phyloP scores from a whole-genome alignment of 108 stramenopile genomes.

The Nitzschia palea region DNA sequence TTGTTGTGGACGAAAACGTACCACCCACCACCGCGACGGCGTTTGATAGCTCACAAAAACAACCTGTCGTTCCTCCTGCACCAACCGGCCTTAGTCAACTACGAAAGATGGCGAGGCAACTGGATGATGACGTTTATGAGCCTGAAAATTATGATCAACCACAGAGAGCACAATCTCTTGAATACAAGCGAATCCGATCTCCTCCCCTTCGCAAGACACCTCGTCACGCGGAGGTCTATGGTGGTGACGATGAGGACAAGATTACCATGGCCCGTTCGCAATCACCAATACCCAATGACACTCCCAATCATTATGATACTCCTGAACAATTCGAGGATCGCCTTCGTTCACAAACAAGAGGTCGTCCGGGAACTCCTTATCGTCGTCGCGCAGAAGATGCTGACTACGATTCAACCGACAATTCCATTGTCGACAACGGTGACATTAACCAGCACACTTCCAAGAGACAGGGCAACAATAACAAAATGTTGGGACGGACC shows the following conservation, averaged over 20 bases:
- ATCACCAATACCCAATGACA: neutral
- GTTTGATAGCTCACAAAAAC: neutral
- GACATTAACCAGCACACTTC: no score
- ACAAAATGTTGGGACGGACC: no score
- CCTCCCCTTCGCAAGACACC: conserved; percentile 10
- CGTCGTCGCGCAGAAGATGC: neutral
- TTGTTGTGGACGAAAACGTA: neutral
- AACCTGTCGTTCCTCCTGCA: neutral
- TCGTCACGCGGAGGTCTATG: neutral
- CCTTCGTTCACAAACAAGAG: neutral
- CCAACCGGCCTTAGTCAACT: conserved; percentile 13
- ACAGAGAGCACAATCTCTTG: neutral
- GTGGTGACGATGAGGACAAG: neutral
- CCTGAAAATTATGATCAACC: conserved; percentile 13
- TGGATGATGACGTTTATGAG: conserved; percentile 13
- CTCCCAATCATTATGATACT: conserved; percentile 6
- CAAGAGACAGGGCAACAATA: neutral
- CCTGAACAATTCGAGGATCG: neutral
- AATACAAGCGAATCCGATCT: neutral
- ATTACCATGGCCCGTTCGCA: neutral
- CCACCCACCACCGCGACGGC: neutral
- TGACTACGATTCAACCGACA: neutral
- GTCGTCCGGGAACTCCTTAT: conserved; percentile 14
- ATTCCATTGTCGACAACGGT: neutral
- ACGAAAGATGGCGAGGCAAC: conserved; percentile 7